Base-by-base conservation (phyloP, 2,329 filamentous ascomycete species). In the Epichloe sylvatica region DNA sequence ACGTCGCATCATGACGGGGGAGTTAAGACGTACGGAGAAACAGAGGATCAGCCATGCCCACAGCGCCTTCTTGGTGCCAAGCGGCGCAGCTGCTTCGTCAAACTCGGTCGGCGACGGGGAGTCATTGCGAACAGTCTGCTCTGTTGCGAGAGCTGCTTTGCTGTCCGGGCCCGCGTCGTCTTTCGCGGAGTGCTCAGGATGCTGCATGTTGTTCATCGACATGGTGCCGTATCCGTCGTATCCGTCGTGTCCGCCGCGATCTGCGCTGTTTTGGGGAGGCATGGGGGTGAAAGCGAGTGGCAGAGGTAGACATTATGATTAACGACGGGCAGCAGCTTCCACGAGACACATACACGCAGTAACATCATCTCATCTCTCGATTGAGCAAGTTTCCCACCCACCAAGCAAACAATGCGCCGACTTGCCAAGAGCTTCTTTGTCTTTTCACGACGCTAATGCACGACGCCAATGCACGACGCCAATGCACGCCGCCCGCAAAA, bases 1-100 rank as follows among this genome's bases (percentile, higher is more conserved):
- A 30, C 30, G 30, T 9, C 9, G 30, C 30, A 30, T 11, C 30
- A 30, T 30, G 30, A 30, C 30, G 3, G 30, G 30, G 30, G 8
- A 11, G 3, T 30, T 3, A 9, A 9, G 30, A 12, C 51, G 23
- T 13, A 56, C 54, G 8, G 54, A 56, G 21, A 56, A 56, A 36
- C 54, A 56, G 12, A 56, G 49, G 33, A 56, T 56, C 3, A 56
- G 19, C 54, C 54, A 56, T 4, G 49, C 54, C 53, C 51, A 56
- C 12, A 56, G 46, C 12, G 54, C 53, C 44, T 50, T 54, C 11
- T 45, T 53, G 11, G 47, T 52, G 35, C 46, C 35, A 36, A 54
- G 9, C 13, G 51, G 51, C 12, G 46, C 30, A 9, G 39, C 45
- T 25, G 33, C 17, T 17, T 49, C 42, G 25, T 51, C 48, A 4